Conservation (phyloP, 331 rosid species). For the Malus hybrid region DNA sequence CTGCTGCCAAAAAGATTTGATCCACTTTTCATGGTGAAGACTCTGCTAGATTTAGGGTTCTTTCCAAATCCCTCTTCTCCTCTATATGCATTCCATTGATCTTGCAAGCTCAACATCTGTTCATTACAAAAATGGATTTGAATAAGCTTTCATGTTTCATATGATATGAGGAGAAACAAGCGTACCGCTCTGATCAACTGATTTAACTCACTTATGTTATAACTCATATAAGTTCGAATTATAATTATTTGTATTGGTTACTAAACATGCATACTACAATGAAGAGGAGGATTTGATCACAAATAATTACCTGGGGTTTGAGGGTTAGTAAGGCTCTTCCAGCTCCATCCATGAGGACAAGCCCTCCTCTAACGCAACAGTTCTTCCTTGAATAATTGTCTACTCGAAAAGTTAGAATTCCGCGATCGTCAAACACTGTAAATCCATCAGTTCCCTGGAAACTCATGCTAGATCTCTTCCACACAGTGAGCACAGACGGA, state of each 20-base stretch:
- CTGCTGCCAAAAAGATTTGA: constrained; percentile 15
- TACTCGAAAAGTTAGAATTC: constrained; percentile 31
- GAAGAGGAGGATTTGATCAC: neutral
- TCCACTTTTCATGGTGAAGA: constrained; percentile 34
- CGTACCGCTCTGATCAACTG: no score
- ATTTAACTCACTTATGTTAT: no score
- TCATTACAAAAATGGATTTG: neutral
- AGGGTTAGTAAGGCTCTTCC: constrained; percentile 39
- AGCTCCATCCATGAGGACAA: constrained; percentile 47
- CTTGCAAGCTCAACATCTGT: constrained; percentile 32
- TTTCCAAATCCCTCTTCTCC: constrained; percentile 23
- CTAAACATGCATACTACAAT: no score
- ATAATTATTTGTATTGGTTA: no score
- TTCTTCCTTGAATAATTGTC: constrained; percentile 36
- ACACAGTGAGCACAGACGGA: constrained; percentile 33
- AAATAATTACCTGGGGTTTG: constrained; percentile 28
- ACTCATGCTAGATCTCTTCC: constrained; percentile 52
- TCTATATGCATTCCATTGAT: constrained; percentile 36
- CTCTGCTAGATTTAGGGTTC: constrained; percentile 12
- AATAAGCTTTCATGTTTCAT: neutral
- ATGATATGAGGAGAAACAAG: neutral
- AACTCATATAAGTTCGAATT: no score
- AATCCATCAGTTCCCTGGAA: constrained; percentile 49
- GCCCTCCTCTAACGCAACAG: constrained; percentile 17
- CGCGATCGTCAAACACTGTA: constrained; percentile 33